phyloP scores from a whole-genome alignment of 1,284 basidiomycete genomes.

The Ustilago esculenta region DNA sequence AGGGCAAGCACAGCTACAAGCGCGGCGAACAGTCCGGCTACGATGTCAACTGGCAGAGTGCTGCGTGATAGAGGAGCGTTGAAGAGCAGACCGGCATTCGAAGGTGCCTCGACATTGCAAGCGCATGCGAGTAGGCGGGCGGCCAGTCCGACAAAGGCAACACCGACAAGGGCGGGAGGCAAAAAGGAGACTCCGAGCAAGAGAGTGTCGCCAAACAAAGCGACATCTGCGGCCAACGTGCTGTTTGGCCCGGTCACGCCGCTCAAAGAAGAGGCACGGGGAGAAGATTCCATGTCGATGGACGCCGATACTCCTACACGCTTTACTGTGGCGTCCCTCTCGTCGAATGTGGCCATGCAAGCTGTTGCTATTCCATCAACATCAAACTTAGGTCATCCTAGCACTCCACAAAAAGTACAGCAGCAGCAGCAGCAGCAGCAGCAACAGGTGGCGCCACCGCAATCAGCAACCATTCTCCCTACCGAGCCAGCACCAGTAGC shows the following conservation, averaged over 20 bases:
- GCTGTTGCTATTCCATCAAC: too few relatives aligned
- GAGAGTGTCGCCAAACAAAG: constrained; percentile 21
- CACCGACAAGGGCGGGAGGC: constrained; percentile 10
- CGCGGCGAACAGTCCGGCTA: constrained; percentile 10
- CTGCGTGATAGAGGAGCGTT: constrained; percentile 21
- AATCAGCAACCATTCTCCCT: too few relatives aligned
- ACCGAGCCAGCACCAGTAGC: neutral
- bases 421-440: too few relatives aligned
- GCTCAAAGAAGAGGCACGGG: neutral
- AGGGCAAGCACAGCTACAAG: constrained; percentile 3
- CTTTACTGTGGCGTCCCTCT: neutral
- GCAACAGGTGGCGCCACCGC: too few relatives aligned
- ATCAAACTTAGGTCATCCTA: too few relatives aligned
- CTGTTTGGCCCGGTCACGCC: constrained; percentile 2
- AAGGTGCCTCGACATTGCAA: constrained; percentile 3
- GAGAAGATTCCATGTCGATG: constrained; percentile 7
- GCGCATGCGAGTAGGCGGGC: constrained; percentile 5
- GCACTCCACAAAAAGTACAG: neutral
- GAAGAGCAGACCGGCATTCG: constrained; percentile 6
- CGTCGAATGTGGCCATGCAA: too few relatives aligned
- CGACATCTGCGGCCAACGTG: neutral
- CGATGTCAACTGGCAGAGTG: constrained; percentile 8
- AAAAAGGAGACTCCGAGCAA: constrained; percentile 12
- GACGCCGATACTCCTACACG: constrained; percentile 17
- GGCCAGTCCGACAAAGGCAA: constrained; percentile 18